These are phyloP conservation scores for Solanum chacoense DNA, from an alignment of 305 asterid genomes.

Conservation along the genomic window DNA sequence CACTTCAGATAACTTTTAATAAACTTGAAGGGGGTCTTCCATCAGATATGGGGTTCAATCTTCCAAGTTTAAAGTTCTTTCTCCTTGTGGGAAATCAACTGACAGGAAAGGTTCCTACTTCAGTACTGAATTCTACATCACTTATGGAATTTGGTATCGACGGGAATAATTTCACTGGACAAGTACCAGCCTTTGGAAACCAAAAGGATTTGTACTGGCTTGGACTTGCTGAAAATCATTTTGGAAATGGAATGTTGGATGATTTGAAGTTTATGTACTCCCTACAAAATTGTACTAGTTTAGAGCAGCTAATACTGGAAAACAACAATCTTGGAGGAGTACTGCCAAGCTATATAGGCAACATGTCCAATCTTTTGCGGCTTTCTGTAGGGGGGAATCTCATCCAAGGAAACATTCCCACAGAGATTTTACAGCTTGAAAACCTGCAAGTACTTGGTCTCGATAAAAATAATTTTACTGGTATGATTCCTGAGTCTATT, in stretches of 20 bases:
- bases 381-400: neutral
- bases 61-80: neutral
- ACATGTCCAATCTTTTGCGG: constrained; percentile 2
- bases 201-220: neutral
- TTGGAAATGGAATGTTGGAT: constrained; percentile 1
- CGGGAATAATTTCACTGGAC: constrained; percentile 5
- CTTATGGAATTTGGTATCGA: neutral
- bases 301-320: neutral
- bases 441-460: neutral
- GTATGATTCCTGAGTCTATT: neutral
- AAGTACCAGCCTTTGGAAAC: constrained; percentile 5
- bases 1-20: neutral
- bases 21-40: constrained; percentile 8
- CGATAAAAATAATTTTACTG: constrained; percentile 5
- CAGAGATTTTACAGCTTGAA: constrained; percentile 1
- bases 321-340: constrained; percentile 1
- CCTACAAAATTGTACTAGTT: constrained; percentile 6
- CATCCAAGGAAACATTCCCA: constrained; percentile 13
- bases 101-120: constrained; percentile 10
- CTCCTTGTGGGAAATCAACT: constrained; percentile 3
- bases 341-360: constrained; percentile 6
- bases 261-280: constrained; percentile 8
- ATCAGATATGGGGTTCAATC: neutral
- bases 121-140: constrained; percentile 8
- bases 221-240: neutral